A percentile compares a stretch with the other conserved stretches of the same genome.
Conservation (phyloP, 345 rosid species). For the Cardamine resedifolia region DNA sequence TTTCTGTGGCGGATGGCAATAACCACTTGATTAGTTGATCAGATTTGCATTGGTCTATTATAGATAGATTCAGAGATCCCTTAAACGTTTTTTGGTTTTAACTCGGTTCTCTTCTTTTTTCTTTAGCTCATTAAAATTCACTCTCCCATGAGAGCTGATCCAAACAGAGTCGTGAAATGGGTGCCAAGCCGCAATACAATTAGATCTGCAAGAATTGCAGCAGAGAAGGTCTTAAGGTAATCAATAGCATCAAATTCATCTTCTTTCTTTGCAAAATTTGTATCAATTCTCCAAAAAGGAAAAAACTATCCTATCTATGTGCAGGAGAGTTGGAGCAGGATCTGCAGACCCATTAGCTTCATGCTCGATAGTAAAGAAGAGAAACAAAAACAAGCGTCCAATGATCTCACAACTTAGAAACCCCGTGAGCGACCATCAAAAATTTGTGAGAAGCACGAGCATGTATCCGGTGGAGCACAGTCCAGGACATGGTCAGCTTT, state of each 20-base stretch:
- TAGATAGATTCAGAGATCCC: too few relatives aligned
- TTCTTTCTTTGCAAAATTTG: background rate
- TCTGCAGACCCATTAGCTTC: slow-evolving; percentile 53
- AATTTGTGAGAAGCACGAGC: slow-evolving; percentile 50
- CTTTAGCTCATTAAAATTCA: slow-evolving; percentile 86
- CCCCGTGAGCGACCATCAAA: slow-evolving; percentile 55
- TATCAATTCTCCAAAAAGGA: background rate
- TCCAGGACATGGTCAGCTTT: slow-evolving; percentile 71
- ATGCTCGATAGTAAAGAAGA: slow-evolving; percentile 55
- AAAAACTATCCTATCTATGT: background rate
- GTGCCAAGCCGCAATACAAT: slow-evolving; percentile 62
- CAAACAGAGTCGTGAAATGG: slow-evolving; percentile 66
- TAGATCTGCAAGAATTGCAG: slow-evolving; percentile 74
- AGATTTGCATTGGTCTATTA: slow-evolving; percentile 1
- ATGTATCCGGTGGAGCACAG: slow-evolving; percentile 71
- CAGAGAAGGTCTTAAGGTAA: slow-evolving; percentile 90
- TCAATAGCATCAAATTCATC: background rate
- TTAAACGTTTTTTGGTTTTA: too few relatives aligned
- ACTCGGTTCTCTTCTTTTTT: slow-evolving; percentile 12
- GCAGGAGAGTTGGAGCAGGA: slow-evolving; percentile 79
- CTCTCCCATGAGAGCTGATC: slow-evolving; percentile 92
- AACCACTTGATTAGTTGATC: background rate
- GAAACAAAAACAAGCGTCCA: slow-evolving; percentile 40
- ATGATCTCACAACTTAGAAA: slow-evolving; percentile 44
- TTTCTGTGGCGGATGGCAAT: background rate